phyloP scores from a whole-genome alignment of 805 yeast genomes.

The Metschnikowia amazonensis region DNA sequence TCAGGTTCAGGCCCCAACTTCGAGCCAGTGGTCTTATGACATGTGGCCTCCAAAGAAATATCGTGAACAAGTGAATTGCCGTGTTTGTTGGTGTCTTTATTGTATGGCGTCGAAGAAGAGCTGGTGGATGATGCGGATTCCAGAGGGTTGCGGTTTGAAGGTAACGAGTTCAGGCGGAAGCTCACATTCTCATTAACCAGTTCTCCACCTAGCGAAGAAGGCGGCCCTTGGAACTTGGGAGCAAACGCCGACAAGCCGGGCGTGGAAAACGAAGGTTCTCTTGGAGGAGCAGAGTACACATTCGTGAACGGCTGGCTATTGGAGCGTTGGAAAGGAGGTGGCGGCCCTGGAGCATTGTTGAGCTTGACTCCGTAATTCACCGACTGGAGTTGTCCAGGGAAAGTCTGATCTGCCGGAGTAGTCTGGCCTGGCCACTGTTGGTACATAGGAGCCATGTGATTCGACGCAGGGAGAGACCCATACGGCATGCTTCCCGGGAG shows the following conservation, averaged over 20 bases:
- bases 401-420: background rate
- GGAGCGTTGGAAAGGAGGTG: background rate
- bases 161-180: background rate
- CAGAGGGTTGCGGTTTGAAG: background rate
- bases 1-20: background rate
- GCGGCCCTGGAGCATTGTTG: background rate
- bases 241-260: background rate
- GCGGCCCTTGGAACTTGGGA: background rate
- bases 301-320: background rate
- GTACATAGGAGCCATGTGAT: constrained; percentile 2
- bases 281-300: background rate
- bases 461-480: background rate
- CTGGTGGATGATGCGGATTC: constrained; percentile 1
- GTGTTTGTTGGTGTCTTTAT: background rate
- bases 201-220: constrained; percentile 1
- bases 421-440: constrained; percentile 4
- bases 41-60: background rate
- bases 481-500: background rate
- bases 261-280: background rate
- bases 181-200: background rate
- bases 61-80: background rate
- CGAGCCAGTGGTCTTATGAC: background rate
- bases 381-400: background rate
- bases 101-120: background rate
- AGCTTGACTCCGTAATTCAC: background rate